A percentile compares a stretch with the other conserved stretches of the same genome.
phyloP scores from a whole-genome alignment of 495 filamentous ascomycete species.

The Penicillium paradoxum region DNA sequence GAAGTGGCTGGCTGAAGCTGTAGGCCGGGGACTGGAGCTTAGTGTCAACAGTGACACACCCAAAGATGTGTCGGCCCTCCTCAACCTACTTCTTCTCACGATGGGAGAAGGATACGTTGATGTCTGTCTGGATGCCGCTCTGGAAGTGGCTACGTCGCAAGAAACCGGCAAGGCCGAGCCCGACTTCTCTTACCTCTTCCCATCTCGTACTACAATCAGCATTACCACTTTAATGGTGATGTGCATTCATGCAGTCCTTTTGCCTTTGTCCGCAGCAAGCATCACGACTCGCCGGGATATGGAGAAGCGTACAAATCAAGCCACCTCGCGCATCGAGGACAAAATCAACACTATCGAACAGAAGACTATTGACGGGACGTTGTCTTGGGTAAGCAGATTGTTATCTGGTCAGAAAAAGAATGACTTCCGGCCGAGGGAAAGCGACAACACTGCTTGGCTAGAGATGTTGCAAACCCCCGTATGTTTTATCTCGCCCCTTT shows the following conservation, averaged over 20 bases:
- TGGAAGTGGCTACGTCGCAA: conserved; percentile 68
- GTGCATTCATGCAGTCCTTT: conserved; percentile 84
- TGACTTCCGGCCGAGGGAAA: conserved; percentile 89
- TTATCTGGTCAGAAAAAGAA: conserved; percentile 80
- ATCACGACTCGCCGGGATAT: conserved; percentile 85
- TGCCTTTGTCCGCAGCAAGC: conserved; percentile 81
- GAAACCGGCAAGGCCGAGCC: conserved; percentile 77
- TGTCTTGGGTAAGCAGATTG: conserved; percentile 72
- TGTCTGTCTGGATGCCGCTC: conserved; percentile 81
- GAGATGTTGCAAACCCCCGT: conserved; percentile 79
- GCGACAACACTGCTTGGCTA: conserved; percentile 64
- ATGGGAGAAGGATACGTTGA: conserved; percentile 96
- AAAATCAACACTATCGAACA: conserved; percentile 86
- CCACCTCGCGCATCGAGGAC: conserved; percentile 73
- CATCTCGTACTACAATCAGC: conserved; percentile 73
- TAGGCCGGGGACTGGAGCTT: conserved; percentile 87
- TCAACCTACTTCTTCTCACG: conserved; percentile 77
- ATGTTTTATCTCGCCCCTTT: conserved; percentile 14
- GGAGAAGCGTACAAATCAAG: conserved; percentile 73
- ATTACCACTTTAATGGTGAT: conserved; percentile 90
- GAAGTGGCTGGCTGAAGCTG: conserved; percentile 94
- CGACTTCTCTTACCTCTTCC: conserved; percentile 76
- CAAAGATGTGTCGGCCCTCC: conserved; percentile 84
- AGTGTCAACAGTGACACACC: conserved; percentile 81
- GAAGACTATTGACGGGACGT: conserved; percentile 74